phyloP scores from a whole-genome alignment of 805 yeast species.

The Saccharomycopsis selenospora region DNA sequence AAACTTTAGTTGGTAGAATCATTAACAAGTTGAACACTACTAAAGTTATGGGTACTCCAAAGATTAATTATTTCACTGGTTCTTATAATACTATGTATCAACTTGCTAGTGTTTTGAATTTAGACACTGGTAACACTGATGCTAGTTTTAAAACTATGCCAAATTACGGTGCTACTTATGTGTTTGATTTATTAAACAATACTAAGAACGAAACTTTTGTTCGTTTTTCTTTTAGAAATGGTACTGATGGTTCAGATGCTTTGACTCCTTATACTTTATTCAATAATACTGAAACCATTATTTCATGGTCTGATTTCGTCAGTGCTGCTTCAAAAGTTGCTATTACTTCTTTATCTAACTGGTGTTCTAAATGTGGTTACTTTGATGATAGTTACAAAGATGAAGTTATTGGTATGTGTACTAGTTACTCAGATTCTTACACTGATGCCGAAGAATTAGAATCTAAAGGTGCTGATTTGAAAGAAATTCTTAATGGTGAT shows the following conservation, averaged over 20 bases:
- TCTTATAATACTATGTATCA: slow-evolving; percentile 40
- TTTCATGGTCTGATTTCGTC: slow-evolving; percentile 34
- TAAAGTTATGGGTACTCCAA: slow-evolving; percentile 30
- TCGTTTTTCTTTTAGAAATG: slow-evolving; percentile 41
- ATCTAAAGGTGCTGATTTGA: slow-evolving; percentile 28
- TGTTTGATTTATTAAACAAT: slow-evolving; percentile 36
- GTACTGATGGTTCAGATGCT: slow-evolving; percentile 32
- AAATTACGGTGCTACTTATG: slow-evolving; percentile 38
- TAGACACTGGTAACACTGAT: slow-evolving; percentile 30
- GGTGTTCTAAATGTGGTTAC: slow-evolving; percentile 38
- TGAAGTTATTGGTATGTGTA: slow-evolving; percentile 30
- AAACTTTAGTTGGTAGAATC: slow-evolving; percentile 33
- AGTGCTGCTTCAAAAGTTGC: slow-evolving; percentile 26
- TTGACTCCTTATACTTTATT: slow-evolving; percentile 34
- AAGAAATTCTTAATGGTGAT: slow-evolving; percentile 27
- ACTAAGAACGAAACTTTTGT: slow-evolving; percentile 28
- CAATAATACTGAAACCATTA: slow-evolving; percentile 27
- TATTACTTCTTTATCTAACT: slow-evolving; percentile 26
- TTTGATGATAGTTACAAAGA: slow-evolving; percentile 17
- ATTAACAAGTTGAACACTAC: slow-evolving; percentile 32
- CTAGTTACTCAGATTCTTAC: slow-evolving; percentile 29
- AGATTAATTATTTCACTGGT: slow-evolving; percentile 38
- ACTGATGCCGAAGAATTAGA: slow-evolving; percentile 27
- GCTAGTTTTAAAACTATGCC: slow-evolving; percentile 39
- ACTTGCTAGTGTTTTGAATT: slow-evolving; percentile 31